Conservation (phyloP, 2,329 filamentous ascomycete species). For the Pyrenochaeta sp. region DNA sequence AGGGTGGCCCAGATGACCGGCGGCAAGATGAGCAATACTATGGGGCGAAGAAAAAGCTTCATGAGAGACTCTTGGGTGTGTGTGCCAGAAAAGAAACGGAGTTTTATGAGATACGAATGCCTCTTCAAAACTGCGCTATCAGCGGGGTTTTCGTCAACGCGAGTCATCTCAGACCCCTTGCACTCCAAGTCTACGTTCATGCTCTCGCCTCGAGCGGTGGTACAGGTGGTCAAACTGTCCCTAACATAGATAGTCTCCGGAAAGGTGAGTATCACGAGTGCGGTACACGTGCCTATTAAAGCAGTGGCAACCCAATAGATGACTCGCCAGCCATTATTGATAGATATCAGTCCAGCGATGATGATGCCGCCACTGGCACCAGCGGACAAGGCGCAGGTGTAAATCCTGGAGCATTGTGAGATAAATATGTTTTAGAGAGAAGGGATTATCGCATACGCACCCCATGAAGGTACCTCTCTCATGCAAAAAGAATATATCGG, state of each 20-base stretch:
- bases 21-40: conserved; percentile 50
- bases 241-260: conserved; percentile 63
- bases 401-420: conserved; percentile 21
- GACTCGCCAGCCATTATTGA: conserved; percentile 58
- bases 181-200: no score
- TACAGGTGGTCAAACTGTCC: conserved; percentile 29
- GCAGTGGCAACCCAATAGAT: conserved; percentile 63
- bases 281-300: conserved; percentile 59
- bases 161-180: no score
- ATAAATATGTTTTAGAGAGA: neutral
- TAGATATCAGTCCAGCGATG: conserved; percentile 56
- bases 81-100: no score
- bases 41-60: no score
- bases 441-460: neutral
- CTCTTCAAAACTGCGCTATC: no score
- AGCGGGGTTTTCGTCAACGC: no score
- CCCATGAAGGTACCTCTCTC: conserved; percentile 66
- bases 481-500: conserved; percentile 70
- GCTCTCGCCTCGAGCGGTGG: no score
- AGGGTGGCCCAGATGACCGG: conserved; percentile 65
- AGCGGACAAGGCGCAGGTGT: conserved; percentile 32
- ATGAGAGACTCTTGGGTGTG: no score
- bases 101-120: no score
- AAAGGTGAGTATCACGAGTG: conserved; percentile 62
- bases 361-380: conserved; percentile 43